A percentile compares a stretch with the other conserved stretches of the same genome.
phyloP scores from a whole-genome alignment of 345 rosid species.

The Pistacia integerrima region DNA sequence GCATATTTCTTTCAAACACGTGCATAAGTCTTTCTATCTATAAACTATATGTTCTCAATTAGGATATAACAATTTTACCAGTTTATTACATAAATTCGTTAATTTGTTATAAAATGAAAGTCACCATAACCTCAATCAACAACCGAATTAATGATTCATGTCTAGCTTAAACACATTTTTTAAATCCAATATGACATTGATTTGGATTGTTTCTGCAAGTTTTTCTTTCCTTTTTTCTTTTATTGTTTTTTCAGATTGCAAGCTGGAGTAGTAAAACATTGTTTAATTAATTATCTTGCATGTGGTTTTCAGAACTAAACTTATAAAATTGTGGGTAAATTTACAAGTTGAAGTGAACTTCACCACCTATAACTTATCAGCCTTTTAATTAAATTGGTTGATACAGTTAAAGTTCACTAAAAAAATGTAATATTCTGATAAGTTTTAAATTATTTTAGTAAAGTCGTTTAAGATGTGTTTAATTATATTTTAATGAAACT shows the following conservation, averaged over 20 bases:
- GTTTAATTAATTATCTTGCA: background rate
- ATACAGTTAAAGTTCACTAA: background rate
- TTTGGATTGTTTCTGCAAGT: background rate
- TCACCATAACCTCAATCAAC: slow-evolving; percentile 14
- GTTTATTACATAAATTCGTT: too few relatives aligned
- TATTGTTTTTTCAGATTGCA: background rate
- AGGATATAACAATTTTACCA: too few relatives aligned
- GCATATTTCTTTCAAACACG: too few relatives aligned
- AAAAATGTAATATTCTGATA: background rate
- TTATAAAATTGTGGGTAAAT: background rate
- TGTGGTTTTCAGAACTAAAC: background rate
- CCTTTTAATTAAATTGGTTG: background rate
- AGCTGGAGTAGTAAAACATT: background rate
- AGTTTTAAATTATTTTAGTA: background rate
- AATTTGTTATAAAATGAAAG: background rate
- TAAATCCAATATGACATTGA: background rate
- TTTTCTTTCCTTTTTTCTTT: background rate
- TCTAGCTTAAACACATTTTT: background rate
- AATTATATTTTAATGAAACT: background rate
- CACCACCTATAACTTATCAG: background rate
- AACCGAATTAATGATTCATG: background rate
- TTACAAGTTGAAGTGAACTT: background rate
- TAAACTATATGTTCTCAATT: too few relatives aligned
- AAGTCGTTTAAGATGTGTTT: slow-evolving; percentile 9
- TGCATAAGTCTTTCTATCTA: too few relatives aligned